These are phyloP conservation scores for Wickerhamomyces tratensis DNA, from an alignment of 805 yeast species.

Conservation along the genomic window DNA sequence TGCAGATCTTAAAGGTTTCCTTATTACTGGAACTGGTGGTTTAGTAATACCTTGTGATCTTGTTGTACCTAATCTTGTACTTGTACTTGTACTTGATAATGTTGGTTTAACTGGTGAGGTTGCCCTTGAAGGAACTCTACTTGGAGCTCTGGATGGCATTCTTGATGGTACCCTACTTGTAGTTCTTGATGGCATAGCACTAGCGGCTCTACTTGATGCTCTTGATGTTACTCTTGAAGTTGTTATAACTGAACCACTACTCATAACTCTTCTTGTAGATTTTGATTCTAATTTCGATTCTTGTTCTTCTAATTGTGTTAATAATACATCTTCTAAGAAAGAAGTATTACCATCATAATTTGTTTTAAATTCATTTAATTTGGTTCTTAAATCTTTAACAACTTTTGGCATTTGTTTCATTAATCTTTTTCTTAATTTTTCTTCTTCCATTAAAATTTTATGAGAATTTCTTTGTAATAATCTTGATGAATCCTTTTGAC, in stretches of 20 bases:
- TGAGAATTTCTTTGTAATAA: conserved; percentile 68
- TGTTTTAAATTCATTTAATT: conserved; percentile 39
- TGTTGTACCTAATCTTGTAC: not conserved
- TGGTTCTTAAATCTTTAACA: conserved; percentile 37
- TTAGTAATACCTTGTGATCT: not conserved
- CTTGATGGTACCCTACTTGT: conserved; percentile 12
- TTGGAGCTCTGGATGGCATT: conserved; percentile 10
- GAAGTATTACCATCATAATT: conserved; percentile 24
- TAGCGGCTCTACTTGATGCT: conserved; percentile 6
- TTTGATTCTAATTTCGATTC: conserved; percentile 4
- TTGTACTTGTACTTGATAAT: not conserved
- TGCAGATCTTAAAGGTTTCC: not conserved
- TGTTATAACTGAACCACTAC: not conserved
- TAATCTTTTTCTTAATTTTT: conserved; percentile 59
- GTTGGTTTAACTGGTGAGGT: conserved; percentile 2
- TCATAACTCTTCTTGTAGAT: conserved; percentile 8
- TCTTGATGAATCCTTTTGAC: conserved; percentile 74
- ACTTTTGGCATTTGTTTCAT: conserved; percentile 61
- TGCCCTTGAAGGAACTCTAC: conserved; percentile 9
- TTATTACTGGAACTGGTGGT: conserved; percentile 1
- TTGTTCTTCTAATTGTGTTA: conserved; percentile 21
- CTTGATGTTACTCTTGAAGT: conserved; percentile 7
- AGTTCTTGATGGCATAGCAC: conserved; percentile 11
- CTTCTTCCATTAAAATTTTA: conserved; percentile 72
- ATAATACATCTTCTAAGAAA: conserved; percentile 18